phyloP scores from a whole-genome alignment of 306 rosid genomes.

The Sesbania bispinosa region DNA sequence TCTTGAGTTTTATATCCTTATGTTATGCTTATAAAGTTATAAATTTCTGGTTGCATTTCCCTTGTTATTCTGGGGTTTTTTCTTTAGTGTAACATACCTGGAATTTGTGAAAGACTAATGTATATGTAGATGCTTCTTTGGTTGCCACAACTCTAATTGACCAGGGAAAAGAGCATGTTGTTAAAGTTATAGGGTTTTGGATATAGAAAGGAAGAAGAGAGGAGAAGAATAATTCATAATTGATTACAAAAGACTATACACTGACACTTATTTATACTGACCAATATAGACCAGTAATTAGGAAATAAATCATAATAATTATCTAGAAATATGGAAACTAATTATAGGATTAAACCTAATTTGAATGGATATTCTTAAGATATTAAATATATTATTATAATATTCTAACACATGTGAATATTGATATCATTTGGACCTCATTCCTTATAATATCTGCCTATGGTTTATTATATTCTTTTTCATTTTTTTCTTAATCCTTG shows the following conservation, averaged over 20 bases:
- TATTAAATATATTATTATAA: no score
- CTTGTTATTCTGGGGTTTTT: constrained; percentile 1
- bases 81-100: not conserved
- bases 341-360: no score
- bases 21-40: constrained; percentile 3
- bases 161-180: not conserved
- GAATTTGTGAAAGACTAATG: constrained; percentile 14
- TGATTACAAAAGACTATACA: no score
- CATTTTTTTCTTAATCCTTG: not conserved
- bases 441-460: not conserved
- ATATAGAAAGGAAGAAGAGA: no score
- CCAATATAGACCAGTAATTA: no score
- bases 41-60: constrained; percentile 9
- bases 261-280: no score
- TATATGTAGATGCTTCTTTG: constrained; percentile 14
- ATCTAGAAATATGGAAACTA: no score
- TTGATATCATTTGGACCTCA: not conserved
- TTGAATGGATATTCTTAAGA: no score
- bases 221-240: no score
- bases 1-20: not conserved
- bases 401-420: not conserved
- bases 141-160: not conserved
- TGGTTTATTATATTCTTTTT: not conserved
- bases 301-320: no score
- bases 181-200: no score